Conservation (phyloP, 2,329 filamentous ascomycete genomes). For the Mycosphaerella sp. region DNA sequence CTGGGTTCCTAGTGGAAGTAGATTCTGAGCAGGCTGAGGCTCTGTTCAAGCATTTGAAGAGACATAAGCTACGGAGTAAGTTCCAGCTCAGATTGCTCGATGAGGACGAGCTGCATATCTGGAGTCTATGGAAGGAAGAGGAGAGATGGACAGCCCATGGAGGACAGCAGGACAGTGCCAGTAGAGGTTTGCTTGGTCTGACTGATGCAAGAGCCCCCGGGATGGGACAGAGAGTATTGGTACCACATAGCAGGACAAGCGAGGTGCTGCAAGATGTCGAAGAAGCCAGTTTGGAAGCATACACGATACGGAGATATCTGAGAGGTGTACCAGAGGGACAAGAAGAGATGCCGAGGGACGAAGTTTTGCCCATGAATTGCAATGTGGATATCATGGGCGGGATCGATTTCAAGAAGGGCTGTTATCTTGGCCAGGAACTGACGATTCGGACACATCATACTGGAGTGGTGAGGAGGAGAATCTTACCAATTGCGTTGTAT, state of each 20-base stretch:
- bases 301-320: conserved; percentile 70
- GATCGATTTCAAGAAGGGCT: conserved; percentile 92
- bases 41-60: conserved; percentile 66
- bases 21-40: conserved; percentile 59
- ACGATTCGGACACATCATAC: conserved; percentile 94
- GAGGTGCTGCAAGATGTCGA: conserved; percentile 35
- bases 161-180: conserved; percentile 5
- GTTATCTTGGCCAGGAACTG: conserved; percentile 93
- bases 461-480: conserved; percentile 84
- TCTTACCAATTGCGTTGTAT: conserved; percentile 75
- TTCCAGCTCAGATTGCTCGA: conserved; percentile 62
- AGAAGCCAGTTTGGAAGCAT: conserved; percentile 44
- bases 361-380: conserved; percentile 75
- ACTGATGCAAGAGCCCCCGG: conserved; percentile 34
- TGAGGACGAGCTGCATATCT: conserved; percentile 59
- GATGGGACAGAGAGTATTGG: conserved; percentile 32
- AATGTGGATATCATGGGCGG: conserved; percentile 82
- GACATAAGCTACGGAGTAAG: conserved; percentile 80
- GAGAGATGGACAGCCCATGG: conserved; percentile 32
- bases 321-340: conserved; percentile 81
- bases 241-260: conserved; percentile 27
- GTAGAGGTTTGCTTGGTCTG: conserved; percentile 35
- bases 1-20: conserved; percentile 71
- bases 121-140: conserved; percentile 65
- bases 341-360: conserved; percentile 63